Evolutionary conservation across 2,329 filamentous ascomycete genomes (phyloP).

Genomic region (Aureobasidium sp.): DNA sequence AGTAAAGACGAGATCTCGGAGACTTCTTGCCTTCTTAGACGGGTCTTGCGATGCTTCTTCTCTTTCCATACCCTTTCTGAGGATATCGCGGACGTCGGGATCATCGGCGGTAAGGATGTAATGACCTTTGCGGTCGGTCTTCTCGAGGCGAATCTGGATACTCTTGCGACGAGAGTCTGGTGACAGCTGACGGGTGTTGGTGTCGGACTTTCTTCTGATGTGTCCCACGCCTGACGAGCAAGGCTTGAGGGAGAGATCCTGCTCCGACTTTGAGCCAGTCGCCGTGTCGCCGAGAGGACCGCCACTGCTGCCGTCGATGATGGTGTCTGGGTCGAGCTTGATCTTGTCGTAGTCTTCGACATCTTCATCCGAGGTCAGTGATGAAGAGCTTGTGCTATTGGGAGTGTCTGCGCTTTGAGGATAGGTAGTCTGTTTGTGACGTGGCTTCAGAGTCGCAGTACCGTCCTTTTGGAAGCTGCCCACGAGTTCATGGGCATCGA

Average conservation of each 20-base stretch:
- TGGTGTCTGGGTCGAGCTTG: conserved; percentile 29
- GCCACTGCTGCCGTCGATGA: conserved; percentile 26
- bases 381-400: not conserved
- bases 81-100: conserved; percentile 39
- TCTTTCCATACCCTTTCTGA: conserved; percentile 36
- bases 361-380: conserved; percentile 24
- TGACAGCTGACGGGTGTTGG: conserved; percentile 3
- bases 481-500: conserved; percentile 19
- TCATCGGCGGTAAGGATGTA: conserved; percentile 45
- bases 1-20: conserved; percentile 60
- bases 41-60: conserved; percentile 28
- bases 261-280: not conserved
- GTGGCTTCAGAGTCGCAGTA: conserved; percentile 16
- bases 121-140: conserved; percentile 37
- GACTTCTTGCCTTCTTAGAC: conserved; percentile 30
- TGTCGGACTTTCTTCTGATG: conserved; percentile 12
- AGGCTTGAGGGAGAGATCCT: not conserved
- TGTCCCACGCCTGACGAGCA: conserved; percentile 7
- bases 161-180: conserved; percentile 26
- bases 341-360: conserved; percentile 36
- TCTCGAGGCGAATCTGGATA: conserved; percentile 40
- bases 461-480: conserved; percentile 19
- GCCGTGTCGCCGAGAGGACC: not conserved
- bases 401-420: not conserved
- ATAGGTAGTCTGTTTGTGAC: not conserved